Evolutionary conservation across 768 basidiomycete species (phyloP).

Genomic region (Amanita muscaria): DNA sequence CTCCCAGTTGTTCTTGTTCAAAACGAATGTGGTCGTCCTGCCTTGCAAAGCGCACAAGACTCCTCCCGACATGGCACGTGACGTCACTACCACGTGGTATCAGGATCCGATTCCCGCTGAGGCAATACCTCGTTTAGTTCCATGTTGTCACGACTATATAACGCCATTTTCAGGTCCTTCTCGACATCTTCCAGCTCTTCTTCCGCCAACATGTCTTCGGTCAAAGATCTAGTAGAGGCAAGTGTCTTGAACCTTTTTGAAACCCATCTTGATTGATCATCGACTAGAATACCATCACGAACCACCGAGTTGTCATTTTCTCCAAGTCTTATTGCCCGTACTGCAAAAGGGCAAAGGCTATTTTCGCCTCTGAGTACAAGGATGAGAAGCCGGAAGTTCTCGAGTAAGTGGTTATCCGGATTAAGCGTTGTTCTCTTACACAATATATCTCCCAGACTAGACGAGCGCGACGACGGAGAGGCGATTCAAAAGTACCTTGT

Average conservation of each 20-base stretch:
- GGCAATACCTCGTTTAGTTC: not conserved
- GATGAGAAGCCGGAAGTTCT: constrained; percentile 28
- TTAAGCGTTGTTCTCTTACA: not conserved
- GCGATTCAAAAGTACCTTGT: constrained; percentile 60
- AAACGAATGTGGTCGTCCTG: too few relatives aligned
- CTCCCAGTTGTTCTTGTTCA: too few relatives aligned
- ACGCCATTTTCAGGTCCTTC: constrained; percentile 10
- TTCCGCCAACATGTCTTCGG: constrained; percentile 23
- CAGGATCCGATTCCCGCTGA: not conserved
- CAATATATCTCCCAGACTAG: constrained; percentile 35
- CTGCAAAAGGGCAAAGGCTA: constrained; percentile 38
- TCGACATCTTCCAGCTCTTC: constrained; percentile 22
- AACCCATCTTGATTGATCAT: constrained; percentile 3
- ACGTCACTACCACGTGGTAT: too few relatives aligned
- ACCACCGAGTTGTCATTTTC: constrained; percentile 49
- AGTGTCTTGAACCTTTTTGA: constrained; percentile 7
- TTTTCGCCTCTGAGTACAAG: constrained; percentile 33
- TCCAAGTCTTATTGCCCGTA: constrained; percentile 52
- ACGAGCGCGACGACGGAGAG: constrained; percentile 45
- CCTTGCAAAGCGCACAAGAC: too few relatives aligned
- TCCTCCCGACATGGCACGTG: too few relatives aligned
- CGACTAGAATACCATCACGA: constrained; percentile 34
- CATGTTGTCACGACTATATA: constrained; percentile 8
- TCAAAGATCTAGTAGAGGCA: constrained; percentile 37
- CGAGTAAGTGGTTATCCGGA: constrained; percentile 33